Conservation (phyloP, 148 eudicot species). For the Selenicereus undatus region DNA sequence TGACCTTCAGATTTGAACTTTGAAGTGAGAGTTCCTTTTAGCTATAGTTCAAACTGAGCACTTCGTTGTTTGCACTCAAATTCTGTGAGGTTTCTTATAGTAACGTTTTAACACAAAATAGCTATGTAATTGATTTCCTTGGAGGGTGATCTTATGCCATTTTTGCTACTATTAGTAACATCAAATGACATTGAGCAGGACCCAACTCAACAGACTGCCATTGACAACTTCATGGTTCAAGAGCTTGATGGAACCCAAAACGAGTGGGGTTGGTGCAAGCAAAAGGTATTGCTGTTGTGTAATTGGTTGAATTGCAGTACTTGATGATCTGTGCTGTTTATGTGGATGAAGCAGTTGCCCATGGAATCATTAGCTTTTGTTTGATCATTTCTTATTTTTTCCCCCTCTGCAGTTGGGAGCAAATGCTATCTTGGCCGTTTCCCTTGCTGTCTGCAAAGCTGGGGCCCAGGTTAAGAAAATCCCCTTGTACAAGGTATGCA, state of each 20-base stretch:
- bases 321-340: not conserved
- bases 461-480: conserved; percentile 73
- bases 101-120: too few species aligned
- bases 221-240: conserved; percentile 98
- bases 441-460: conserved; percentile 97
- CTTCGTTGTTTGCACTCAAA: too few species aligned
- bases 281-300: conserved; percentile 50
- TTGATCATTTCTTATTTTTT: not conserved
- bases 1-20: too few species aligned
- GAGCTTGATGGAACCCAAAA: conserved; percentile 88
- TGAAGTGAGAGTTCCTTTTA: too few species aligned
- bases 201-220: conserved; percentile 69
- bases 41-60: too few species aligned
- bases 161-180: not conserved
- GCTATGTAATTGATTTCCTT: not conserved
- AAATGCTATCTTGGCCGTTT: conserved; percentile 93
- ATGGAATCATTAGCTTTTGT: not conserved
- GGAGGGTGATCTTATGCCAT: not conserved
- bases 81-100: too few species aligned
- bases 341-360: not conserved
- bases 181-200: conserved; percentile 43
- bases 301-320: not conserved
- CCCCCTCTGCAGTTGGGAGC: conserved; percentile 74
- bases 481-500: conserved; percentile 79
- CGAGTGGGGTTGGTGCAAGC: conserved; percentile 99